Percentiles rank a stretch among this genome's conserved stretches.
These are phyloP conservation scores for Daldinia grandis DNA, from an alignment of 495 filamentous ascomycete species.

Conservation along the genomic window DNA sequence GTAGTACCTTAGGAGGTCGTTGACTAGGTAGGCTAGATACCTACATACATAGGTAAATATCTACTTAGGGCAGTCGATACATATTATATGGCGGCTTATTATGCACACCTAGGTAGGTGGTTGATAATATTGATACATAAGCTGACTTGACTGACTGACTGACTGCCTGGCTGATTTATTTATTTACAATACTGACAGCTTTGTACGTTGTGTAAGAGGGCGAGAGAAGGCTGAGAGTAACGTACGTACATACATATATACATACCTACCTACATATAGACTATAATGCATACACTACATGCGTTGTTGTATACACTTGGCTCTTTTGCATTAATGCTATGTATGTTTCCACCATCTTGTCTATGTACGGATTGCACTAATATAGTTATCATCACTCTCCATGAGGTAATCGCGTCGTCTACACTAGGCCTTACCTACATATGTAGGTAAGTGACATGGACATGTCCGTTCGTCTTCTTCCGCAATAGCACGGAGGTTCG, in stretches of 20 bases:
- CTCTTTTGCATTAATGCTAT: neutral
- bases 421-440: neutral
- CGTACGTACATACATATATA: neutral
- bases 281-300: neutral
- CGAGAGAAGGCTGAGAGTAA: constrained; percentile 34
- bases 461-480: neutral
- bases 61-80: neutral
- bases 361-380: constrained; percentile 33
- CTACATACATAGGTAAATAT: neutral
- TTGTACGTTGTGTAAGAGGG: constrained; percentile 3
- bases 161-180: too few relatives aligned
- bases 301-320: neutral
- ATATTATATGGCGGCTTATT: neutral
- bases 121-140: neutral
- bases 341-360: neutral
- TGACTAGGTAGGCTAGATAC: too few relatives aligned
- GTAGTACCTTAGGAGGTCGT: too few relatives aligned
- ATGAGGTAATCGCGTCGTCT: constrained; percentile 17
- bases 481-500: constrained; percentile 15
- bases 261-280: too few relatives aligned
- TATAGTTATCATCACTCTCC: constrained; percentile 29
- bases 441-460: neutral
- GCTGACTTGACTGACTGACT: neutral
- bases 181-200: neutral
- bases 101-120: too few relatives aligned